A percentile compares a stretch with the other conserved stretches of the same genome.
These are phyloP conservation scores for Sporothrix pallida DNA, from an alignment of 2,329 filamentous ascomycete species.

Conservation along the genomic window DNA sequence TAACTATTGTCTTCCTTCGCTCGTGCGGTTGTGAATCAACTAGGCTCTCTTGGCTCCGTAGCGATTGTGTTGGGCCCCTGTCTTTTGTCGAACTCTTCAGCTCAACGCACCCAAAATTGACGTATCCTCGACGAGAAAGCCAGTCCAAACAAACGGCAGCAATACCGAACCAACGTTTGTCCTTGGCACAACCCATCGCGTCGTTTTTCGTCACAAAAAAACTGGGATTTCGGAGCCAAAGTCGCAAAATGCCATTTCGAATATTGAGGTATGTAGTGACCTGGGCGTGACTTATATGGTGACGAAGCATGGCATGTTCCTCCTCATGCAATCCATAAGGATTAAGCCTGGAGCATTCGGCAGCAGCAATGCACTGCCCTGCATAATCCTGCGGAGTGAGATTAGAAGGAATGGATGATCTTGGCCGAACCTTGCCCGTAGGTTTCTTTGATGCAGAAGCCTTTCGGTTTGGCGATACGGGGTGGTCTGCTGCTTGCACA, in stretches of 20 bases:
- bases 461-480: not conserved
- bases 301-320: constrained; percentile 80
- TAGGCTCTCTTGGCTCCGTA: not conserved
- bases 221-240: constrained; percentile 88
- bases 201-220: constrained; percentile 81
- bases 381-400: constrained; percentile 79
- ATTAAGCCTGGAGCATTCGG: constrained; percentile 85
- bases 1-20: constrained; percentile 73
- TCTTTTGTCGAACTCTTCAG: constrained; percentile 40
- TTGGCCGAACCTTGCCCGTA: constrained; percentile 66
- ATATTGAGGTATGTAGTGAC: constrained; percentile 97
- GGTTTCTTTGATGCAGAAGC: not conserved
- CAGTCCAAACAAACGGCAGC: constrained; percentile 91
- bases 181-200: constrained; percentile 87
- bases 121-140: constrained; percentile 88
- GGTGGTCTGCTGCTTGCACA: no score
- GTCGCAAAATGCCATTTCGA: constrained; percentile 85
- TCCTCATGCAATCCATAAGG: constrained; percentile 85
- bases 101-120: constrained; percentile 93
- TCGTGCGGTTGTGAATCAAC: constrained; percentile 29
- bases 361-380: constrained; percentile 87
- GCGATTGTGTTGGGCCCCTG: constrained; percentile 41
- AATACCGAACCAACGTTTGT: constrained; percentile 85
- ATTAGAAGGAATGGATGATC: constrained; percentile 80
- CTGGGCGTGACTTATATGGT: constrained; percentile 84